Conservation (phyloP, 106 monocot genomes). For the Allium fistulosum region DNA sequence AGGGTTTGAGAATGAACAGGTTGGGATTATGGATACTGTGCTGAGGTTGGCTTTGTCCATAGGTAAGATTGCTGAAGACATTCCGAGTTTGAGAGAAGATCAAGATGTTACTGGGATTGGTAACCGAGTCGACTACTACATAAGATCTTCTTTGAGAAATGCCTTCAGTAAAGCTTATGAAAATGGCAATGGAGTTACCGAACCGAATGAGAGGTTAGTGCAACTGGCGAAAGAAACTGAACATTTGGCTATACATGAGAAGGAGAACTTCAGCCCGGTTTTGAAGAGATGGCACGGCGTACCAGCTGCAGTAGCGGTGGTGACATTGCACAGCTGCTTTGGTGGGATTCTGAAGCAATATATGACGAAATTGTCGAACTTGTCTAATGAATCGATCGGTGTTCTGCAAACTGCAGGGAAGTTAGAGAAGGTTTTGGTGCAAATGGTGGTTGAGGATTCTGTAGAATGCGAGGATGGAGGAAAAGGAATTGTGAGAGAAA, state of each 20-base stretch:
- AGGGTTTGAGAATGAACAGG: slow-evolving; percentile 26
- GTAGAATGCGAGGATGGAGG: slow-evolving; percentile 24
- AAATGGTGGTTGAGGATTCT: slow-evolving; percentile 34
- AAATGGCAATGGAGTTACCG: slow-evolving; percentile 10
- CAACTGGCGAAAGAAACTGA: slow-evolving; percentile 18
- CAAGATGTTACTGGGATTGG: neutral
- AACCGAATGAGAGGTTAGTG: slow-evolving; percentile 8
- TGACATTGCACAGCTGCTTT: slow-evolving; percentile 27
- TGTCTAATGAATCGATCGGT: slow-evolving; percentile 16
- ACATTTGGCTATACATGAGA: slow-evolving; percentile 20
- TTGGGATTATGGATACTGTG: slow-evolving; percentile 41
- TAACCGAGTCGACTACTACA: slow-evolving; percentile 34
- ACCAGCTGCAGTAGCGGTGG: slow-evolving; percentile 27
- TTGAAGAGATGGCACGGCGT: slow-evolving; percentile 28
- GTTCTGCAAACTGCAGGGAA: slow-evolving; percentile 28
- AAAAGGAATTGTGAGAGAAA: slow-evolving; percentile 26
- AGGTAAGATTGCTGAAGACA: slow-evolving; percentile 22
- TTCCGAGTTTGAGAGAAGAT: slow-evolving; percentile 4
- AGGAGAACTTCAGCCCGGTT: slow-evolving; percentile 20
- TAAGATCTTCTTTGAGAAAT: slow-evolving; percentile 45
- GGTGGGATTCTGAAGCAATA: slow-evolving; percentile 33
- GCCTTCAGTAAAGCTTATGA: slow-evolving; percentile 34
- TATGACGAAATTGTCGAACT: slow-evolving; percentile 6
- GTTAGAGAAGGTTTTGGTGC: slow-evolving; percentile 31
- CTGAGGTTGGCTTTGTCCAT: slow-evolving; percentile 29